phyloP scores from a whole-genome alignment of 306 rosid species.

The Carpinus fangiana region DNA sequence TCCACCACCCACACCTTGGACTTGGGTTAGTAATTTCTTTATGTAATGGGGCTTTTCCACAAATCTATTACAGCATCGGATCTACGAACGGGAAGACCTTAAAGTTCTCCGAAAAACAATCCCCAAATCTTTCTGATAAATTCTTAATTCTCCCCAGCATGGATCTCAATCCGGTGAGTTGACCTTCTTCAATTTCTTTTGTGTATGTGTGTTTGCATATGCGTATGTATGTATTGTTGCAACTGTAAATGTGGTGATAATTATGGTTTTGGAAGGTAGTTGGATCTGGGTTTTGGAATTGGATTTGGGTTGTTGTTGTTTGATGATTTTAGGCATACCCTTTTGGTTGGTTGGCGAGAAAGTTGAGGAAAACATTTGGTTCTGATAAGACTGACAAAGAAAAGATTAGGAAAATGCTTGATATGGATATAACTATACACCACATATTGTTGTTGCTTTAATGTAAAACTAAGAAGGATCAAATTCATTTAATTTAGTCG shows the following conservation, averaged over 20 bases:
- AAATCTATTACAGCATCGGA: neutral
- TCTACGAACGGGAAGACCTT: neutral
- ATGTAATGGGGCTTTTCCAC: neutral
- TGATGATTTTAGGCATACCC: neutral
- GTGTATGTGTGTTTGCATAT: neutral
- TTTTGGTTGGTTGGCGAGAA: neutral
- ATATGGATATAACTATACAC: neutral
- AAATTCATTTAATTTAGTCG: neutral
- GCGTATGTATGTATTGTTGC: neutral
- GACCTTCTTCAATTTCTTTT: neutral
- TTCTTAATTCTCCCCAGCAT: slow-evolving; percentile 5
- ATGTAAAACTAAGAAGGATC: neutral
- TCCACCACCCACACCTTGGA: neutral
- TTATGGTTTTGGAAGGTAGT: neutral
- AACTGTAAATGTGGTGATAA: neutral
- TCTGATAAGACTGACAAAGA: neutral
- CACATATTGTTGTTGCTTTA: neutral
- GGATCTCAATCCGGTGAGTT: slow-evolving; percentile 55
- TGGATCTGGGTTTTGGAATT: slow-evolving; percentile 4
- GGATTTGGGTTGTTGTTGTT: neutral
- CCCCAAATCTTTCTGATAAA: slow-evolving; percentile 9
- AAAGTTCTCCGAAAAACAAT: neutral
- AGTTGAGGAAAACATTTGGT: neutral
- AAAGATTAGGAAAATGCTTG: neutral
- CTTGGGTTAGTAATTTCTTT: neutral